A percentile compares a stretch with the other conserved stretches of the same genome.
phyloP scores from a whole-genome alignment of 306 rosid genomes.

The Fagus crenata region DNA sequence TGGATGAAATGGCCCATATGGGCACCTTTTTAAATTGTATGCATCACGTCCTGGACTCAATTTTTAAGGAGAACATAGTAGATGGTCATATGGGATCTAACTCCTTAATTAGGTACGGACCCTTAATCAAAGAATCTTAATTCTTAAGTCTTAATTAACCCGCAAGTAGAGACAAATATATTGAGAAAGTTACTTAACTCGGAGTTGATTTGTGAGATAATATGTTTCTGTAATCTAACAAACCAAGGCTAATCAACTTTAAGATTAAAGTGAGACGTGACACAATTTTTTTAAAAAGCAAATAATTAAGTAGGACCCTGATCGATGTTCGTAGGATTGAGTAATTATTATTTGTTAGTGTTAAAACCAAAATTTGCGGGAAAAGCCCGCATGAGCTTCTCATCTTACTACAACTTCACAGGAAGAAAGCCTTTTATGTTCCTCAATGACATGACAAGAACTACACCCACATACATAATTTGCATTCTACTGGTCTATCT shows the following conservation, averaged over 20 bases:
- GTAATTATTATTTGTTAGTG: neutral
- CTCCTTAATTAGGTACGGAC: too few relatives aligned
- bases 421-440: constrained; percentile 8
- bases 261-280: constrained; percentile 25
- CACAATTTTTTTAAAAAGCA: constrained; percentile 10
- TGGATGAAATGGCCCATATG: too few relatives aligned
- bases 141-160: neutral
- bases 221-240: constrained; percentile 17
- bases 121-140: too few relatives aligned
- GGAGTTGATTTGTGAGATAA: neutral
- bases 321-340: neutral
- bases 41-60: too few relatives aligned
- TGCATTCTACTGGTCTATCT: neutral
- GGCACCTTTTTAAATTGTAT: too few relatives aligned
- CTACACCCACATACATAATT: constrained; percentile 3
- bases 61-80: too few relatives aligned
- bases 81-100: too few relatives aligned
- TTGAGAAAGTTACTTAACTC: neutral
- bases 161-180: neutral
- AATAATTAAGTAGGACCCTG: constrained; percentile 25
- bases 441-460: constrained; percentile 11
- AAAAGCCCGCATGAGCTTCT: constrained; percentile 17
- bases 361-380: neutral
- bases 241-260: constrained; percentile 24
- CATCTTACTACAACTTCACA: constrained; percentile 15